Percentiles rank a stretch among this genome's conserved stretches.
Conservation (phyloP, 306 rosid genomes). For the Echinosophora koreensis region DNA sequence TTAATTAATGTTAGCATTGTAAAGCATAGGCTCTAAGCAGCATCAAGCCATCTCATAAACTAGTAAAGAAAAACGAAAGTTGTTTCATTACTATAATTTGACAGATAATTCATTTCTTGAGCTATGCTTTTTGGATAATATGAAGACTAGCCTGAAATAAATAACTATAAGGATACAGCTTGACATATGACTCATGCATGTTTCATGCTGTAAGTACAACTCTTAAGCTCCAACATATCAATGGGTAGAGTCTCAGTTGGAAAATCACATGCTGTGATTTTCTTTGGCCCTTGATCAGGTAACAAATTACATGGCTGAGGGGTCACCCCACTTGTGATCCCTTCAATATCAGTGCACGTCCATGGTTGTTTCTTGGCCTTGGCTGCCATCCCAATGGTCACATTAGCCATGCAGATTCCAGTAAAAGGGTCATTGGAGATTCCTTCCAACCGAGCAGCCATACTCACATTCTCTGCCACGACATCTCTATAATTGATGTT, state of each 20-base stretch:
- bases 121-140: constrained; percentile 28
- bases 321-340: constrained; percentile 72
- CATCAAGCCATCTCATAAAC: constrained; percentile 16
- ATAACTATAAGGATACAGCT: constrained; percentile 25
- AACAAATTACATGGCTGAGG: constrained; percentile 73
- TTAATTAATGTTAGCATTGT: constrained; percentile 6
- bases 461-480: constrained; percentile 70
- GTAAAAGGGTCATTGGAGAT: constrained; percentile 71
- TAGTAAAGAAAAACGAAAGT: not conserved
- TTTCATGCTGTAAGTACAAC: constrained; percentile 57
- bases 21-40: not conserved
- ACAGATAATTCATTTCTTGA: constrained; percentile 40
- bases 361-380: constrained; percentile 80
- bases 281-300: constrained; percentile 59
- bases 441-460: constrained; percentile 85
- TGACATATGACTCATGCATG: constrained; percentile 37
- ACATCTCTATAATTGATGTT: constrained; percentile 68
- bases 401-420: constrained; percentile 80
- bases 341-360: constrained; percentile 69
- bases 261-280: constrained; percentile 64
- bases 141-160: constrained; percentile 26
- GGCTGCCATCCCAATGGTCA: constrained; percentile 64
- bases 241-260: constrained; percentile 65
- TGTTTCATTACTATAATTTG: constrained; percentile 27
- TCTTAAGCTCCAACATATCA: constrained; percentile 63